A percentile compares a stretch with the other conserved stretches of the same genome.
Evolutionary conservation across 768 basidiomycete genomes (phyloP).

Genomic region (Amanita rubescens): DNA sequence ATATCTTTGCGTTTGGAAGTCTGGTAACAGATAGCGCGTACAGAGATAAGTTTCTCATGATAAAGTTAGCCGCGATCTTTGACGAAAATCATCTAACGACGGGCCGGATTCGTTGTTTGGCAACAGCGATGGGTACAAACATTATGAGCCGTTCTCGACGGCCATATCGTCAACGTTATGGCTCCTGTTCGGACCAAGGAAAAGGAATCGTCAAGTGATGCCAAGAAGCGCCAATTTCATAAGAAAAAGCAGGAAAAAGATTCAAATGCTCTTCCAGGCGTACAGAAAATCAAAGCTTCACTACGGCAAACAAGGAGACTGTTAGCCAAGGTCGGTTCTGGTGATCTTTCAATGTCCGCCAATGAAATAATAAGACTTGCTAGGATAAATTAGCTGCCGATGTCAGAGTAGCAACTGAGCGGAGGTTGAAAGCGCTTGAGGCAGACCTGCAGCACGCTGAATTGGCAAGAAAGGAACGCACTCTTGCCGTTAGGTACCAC

Average conservation of each 20-base stretch:
- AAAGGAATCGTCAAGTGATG: constrained; percentile 17
- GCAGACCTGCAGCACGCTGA: constrained; percentile 63
- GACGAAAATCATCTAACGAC: not conserved
- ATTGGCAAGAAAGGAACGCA: constrained; percentile 56
- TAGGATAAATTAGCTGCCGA: constrained; percentile 83
- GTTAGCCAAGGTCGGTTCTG: constrained; percentile 58
- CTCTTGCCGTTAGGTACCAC: constrained; percentile 74
- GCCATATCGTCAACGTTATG: constrained; percentile 9
- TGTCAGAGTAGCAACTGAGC: constrained; percentile 73
- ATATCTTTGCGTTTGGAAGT: constrained; percentile 29
- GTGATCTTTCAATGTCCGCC: not conserved
- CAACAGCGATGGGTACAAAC: not conserved
- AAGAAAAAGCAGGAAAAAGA: constrained; percentile 18
- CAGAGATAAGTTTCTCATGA: constrained; percentile 47
- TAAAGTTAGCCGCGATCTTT: not conserved
- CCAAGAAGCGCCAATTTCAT: constrained; percentile 17
- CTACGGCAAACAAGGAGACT: constrained; percentile 79
- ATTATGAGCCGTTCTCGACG: not conserved
- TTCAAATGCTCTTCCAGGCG: constrained; percentile 43
- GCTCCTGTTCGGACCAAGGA: constrained; percentile 11
- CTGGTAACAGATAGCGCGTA: constrained; percentile 21
- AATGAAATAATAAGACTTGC: not conserved
- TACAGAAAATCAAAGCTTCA: constrained; percentile 81
- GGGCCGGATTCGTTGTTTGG: constrained; percentile 4
- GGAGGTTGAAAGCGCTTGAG: constrained; percentile 69